Percentiles rank a stretch among this genome's conserved stretches.
Evolutionary conservation across 352 stramenopile species (phyloP).

Genomic region (Globisporangium recalcitrans): DNA sequence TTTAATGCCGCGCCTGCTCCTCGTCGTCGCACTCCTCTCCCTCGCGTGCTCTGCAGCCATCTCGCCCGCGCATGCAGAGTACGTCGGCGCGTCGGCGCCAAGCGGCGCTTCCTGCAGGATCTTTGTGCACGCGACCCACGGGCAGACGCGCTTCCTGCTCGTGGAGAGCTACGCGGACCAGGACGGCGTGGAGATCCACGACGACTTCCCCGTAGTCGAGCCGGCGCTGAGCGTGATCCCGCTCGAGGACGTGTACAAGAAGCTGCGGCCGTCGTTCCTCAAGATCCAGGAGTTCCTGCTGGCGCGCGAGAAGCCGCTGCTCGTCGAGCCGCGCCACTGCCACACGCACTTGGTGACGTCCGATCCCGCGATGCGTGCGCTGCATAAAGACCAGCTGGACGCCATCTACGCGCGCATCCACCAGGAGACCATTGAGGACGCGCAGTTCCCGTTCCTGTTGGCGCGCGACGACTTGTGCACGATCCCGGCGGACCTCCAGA

Average conservation of each 20-base stretch:
- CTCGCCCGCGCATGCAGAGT: conserved; percentile 3
- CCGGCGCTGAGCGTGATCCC: conserved; percentile 19
- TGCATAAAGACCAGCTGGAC: conserved; percentile 21
- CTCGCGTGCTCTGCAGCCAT: conserved; percentile 11
- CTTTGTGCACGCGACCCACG: conserved; percentile 36
- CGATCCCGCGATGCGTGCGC: conserved; percentile 21
- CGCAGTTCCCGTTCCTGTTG: conserved; percentile 51
- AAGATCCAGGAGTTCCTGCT: conserved; percentile 32
- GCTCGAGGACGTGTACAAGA: conserved; percentile 33
- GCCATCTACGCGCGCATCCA: conserved; percentile 27
- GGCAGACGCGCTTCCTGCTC: conserved; percentile 42
- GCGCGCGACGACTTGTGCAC: conserved; percentile 43
- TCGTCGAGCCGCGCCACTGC: conserved; percentile 45
- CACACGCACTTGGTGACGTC: conserved; percentile 36
- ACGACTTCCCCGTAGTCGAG: conserved; percentile 29
- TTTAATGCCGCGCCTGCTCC: not conserved
- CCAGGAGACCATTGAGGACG: conserved; percentile 40
- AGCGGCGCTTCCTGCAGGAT: conserved; percentile 43
- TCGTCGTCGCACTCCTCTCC: conserved; percentile 4
- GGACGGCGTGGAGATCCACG: conserved; percentile 40
- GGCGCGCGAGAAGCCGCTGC: conserved; percentile 17
- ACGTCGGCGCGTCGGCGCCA: conserved; percentile 11
- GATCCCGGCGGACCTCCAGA: conserved; percentile 30
- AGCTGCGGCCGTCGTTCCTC: conserved; percentile 39
- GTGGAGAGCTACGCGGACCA: conserved; percentile 47